These are phyloP conservation scores for Datisca glomerata DNA, from an alignment of 306 rosid species.

Conservation along the genomic window DNA sequence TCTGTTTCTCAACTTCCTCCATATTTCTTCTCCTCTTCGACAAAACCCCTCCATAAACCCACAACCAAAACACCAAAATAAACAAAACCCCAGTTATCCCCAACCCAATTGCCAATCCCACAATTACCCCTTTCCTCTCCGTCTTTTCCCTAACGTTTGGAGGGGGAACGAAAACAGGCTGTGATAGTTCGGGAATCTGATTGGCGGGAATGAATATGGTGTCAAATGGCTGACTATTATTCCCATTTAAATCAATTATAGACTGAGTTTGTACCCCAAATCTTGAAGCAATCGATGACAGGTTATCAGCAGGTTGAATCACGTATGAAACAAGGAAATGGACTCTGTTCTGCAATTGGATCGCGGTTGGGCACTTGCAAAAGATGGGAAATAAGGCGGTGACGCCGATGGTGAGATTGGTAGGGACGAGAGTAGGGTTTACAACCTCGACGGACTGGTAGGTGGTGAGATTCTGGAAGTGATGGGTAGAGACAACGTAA, in stretches of 20 bases:
- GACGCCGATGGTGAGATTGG: constrained; percentile 33
- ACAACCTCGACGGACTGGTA: constrained; percentile 49
- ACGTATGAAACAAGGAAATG: constrained; percentile 55
- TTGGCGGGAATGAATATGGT: constrained; percentile 60
- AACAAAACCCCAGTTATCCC: constrained; percentile 47
- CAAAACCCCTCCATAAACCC: constrained; percentile 35
- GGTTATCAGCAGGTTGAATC: constrained; percentile 49
- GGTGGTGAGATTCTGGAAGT: constrained; percentile 54
- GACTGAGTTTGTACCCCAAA: constrained; percentile 24
- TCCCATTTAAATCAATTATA: constrained; percentile 30
- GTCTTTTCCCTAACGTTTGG: constrained; percentile 12
- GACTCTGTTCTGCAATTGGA: constrained; percentile 12
- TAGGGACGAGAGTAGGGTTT: constrained; percentile 44
- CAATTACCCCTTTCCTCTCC: constrained; percentile 29
- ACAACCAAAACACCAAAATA: constrained; percentile 33
- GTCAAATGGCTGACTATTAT: constrained; percentile 16
- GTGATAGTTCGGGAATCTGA: constrained; percentile 42
- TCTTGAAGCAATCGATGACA: constrained; percentile 38
- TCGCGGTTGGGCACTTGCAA: constrained; percentile 58
- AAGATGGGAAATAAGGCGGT: constrained; percentile 48
- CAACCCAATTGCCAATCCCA: constrained; percentile 60
- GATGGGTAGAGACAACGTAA: constrained; percentile 29
- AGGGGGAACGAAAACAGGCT: constrained; percentile 26
- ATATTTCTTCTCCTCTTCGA: constrained; percentile 15
- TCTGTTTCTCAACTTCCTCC: constrained; percentile 21